Conservation (phyloP, 2,329 filamentous ascomycete genomes). For the Sphaceloma murrayae region DNA sequence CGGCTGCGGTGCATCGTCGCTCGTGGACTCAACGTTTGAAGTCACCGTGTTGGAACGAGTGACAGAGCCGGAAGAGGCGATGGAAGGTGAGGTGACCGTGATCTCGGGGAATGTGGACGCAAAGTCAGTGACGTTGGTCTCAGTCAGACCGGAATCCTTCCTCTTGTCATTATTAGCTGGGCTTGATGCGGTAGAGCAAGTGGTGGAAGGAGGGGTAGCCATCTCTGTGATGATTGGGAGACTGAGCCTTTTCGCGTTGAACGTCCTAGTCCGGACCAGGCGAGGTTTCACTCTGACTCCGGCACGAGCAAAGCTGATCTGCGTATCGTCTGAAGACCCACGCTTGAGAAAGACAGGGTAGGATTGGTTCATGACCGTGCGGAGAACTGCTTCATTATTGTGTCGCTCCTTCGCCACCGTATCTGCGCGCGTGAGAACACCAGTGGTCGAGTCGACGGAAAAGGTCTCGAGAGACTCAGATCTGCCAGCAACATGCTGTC, state of each 20-base stretch:
- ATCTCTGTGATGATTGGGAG: constrained; percentile 4
- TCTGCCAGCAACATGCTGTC: background rate
- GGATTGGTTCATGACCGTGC: constrained; percentile 11
- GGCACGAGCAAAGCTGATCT: constrained; percentile 5
- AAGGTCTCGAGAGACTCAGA: background rate
- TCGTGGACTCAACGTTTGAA: background rate
- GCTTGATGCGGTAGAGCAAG: background rate
- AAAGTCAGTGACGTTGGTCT: background rate
- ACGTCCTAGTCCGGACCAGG: background rate
- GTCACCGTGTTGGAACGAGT: background rate
- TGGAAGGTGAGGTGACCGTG: background rate
- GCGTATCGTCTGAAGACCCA: background rate
- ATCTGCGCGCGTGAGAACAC: constrained; percentile 5
- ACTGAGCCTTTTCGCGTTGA: background rate
- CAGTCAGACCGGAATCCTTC: constrained; percentile 4
- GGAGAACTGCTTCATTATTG: background rate
- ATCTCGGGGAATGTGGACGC: background rate
- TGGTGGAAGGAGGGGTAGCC: background rate
- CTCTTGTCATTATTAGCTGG: background rate
- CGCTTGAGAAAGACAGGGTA: constrained; percentile 13
- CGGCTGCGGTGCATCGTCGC: background rate
- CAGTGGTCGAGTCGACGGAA: constrained; percentile 1
- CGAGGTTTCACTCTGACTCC: background rate
- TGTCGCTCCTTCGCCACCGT: constrained; percentile 1
- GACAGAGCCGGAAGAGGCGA: background rate